These are phyloP conservation scores for Pichia paraexigua DNA, from an alignment of 805 yeast genomes.

Conservation along the genomic window DNA sequence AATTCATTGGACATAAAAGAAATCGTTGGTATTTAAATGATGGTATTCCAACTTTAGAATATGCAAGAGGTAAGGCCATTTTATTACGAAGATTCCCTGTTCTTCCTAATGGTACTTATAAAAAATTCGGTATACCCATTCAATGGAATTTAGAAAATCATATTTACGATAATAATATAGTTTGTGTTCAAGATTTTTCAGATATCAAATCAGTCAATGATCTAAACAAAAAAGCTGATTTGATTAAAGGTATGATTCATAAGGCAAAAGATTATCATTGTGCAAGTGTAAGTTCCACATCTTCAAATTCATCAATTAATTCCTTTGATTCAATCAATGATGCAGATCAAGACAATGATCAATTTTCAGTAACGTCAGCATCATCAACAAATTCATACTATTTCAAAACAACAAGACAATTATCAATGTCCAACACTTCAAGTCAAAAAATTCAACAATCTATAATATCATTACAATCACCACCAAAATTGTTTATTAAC, in stretches of 20 bases:
- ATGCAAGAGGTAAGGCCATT: constrained; percentile 58
- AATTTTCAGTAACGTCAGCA: not conserved
- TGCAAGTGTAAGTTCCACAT: constrained; percentile 2
- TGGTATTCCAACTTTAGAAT: constrained; percentile 50
- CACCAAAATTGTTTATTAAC: constrained; percentile 54
- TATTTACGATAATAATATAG: constrained; percentile 53
- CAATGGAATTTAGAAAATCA: constrained; percentile 61
- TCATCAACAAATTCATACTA: not conserved
- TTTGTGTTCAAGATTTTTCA: constrained; percentile 69
- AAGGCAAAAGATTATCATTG: constrained; percentile 36
- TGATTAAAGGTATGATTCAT: constrained; percentile 47
- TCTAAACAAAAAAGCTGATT: constrained; percentile 46
- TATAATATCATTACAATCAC: not conserved
- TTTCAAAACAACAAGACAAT: not conserved
- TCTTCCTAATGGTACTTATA: constrained; percentile 31
- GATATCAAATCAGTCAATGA: constrained; percentile 48
- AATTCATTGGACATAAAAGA: constrained; percentile 41
- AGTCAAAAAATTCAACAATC: not conserved
- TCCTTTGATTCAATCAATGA: not conserved
- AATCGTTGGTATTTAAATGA: constrained; percentile 54
- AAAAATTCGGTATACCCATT: constrained; percentile 58
- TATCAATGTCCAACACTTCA: not conserved
- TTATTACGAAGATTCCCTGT: constrained; percentile 69
- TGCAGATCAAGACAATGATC: not conserved
- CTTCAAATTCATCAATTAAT: constrained; percentile 2